Evolutionary conservation across 202 grass and related monocot genomes (phyloP), one percentile per base, ranked within the genome.

Genomic region (Elaeis oleifera): DNA sequence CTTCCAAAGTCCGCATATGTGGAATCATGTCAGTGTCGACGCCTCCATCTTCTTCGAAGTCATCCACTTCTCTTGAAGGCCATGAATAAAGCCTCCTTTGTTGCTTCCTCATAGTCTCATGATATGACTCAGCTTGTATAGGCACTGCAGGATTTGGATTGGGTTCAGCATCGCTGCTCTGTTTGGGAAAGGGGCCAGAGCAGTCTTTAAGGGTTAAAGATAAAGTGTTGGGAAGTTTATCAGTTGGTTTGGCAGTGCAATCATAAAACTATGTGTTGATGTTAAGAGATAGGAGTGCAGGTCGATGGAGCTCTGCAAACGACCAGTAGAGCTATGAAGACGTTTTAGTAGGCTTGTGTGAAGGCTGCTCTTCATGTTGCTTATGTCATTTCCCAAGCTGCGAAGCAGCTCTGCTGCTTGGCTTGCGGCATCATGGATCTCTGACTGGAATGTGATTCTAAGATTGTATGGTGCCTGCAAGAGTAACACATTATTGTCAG

Each of bases 31-130:
- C 9, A 0, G 0, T 29, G 23, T 57, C 58, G 17, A 22, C 25
- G 8, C 49, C 58, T 48, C 22, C 58, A 51, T 56, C 72, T 49
- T 62, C 51, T 32, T 60, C 79, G 49, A 51, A 14, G 54, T 71
- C 53, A 18, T 81, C 74, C 54, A 67, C 61, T 16, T 73, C 63
- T 16, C 50, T 61, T 36, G 79, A 87, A 56, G 79, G 84, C 74
- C 79, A 82, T 28, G 61, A 76, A 54, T 50, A 56, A 54, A 77
- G 65, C 53, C 58, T 21, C 28, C 69, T 23, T 18, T 56, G 56
- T 25, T 75, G 73, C 60, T 74, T 65, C 25, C 53, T 44, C 70
- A 22, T 53, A 27, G 20, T 25, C 26, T 68, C 53, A 44, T 55
- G 63, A n/a, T 32, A 58, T 7, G 68, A 71, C 16, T 9, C 36